phyloP scores from a whole-genome alignment of 2,329 filamentous ascomycete genomes.

The Paraconiothyrium brasiliense region DNA sequence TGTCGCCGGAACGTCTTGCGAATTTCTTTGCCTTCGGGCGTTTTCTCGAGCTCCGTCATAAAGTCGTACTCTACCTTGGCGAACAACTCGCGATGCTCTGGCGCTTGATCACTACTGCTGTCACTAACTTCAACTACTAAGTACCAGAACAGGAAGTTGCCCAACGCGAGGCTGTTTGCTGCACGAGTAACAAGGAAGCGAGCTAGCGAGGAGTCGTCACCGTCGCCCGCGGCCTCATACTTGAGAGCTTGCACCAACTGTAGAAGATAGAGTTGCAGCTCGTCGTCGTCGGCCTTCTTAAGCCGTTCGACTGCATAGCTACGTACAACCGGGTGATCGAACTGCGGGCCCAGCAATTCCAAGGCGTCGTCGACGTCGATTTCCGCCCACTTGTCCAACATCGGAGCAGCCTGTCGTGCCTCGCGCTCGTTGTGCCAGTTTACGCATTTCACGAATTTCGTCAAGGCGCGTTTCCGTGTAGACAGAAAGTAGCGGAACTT shows the following conservation, averaged over 20 bases:
- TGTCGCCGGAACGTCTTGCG: conserved; percentile 83
- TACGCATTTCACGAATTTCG: conserved; percentile 97
- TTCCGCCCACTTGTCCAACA: conserved; percentile 92
- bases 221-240: conserved; percentile 63
- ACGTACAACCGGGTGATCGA: conserved; percentile 86
- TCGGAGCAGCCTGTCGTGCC: conserved; percentile 86
- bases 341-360: conserved; percentile 90
- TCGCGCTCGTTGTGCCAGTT: conserved; percentile 90
- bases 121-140: conserved; percentile 98
- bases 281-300: conserved; percentile 90
- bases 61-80: conserved; percentile 95
- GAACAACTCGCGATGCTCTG: conserved; percentile 84
- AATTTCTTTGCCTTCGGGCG: conserved; percentile 73
- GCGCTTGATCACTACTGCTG: conserved; percentile 74
- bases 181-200: conserved; percentile 89
- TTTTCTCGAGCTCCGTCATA: conserved; percentile 84
- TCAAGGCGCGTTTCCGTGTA: conserved; percentile 84
- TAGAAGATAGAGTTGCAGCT: conserved; percentile 87
- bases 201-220: conserved; percentile 85
- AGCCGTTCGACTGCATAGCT: conserved; percentile 93
- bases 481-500: conserved; percentile 96
- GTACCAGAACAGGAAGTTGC: conserved; percentile 98
- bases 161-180: conserved; percentile 85
- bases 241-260: conserved; percentile 97
- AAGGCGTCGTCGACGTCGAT: conserved; percentile 97